Conservation (phyloP, 2,329 filamentous ascomycete genomes). For the Fusarium sororula region DNA sequence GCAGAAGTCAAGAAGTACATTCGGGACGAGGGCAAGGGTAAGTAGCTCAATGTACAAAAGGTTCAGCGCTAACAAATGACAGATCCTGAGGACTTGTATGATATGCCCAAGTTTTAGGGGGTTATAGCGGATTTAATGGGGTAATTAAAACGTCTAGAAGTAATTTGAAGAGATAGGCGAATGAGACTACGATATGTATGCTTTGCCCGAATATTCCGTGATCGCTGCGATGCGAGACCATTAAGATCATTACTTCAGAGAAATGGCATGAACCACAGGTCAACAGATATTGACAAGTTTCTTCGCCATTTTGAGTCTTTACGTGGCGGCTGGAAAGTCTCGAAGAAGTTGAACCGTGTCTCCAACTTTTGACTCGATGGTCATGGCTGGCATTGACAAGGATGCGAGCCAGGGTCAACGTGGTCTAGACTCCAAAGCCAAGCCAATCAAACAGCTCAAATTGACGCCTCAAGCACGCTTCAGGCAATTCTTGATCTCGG, state of each 20-base stretch:
- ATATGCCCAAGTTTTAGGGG: conserved; percentile 31
- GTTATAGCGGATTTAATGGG: not conserved
- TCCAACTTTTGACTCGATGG: not conserved
- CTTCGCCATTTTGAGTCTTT: not conserved
- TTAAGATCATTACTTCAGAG: not conserved
- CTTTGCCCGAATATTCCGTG: not conserved
- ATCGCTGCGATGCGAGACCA: not conserved
- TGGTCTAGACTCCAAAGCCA: not conserved
- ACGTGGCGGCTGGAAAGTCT: not conserved
- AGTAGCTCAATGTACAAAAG: not conserved
- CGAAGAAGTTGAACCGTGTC: not conserved
- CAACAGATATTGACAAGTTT: not conserved
- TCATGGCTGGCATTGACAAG: not conserved
- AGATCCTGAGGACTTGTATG: conserved; percentile 37
- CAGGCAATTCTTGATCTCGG: not conserved
- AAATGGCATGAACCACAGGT: not conserved
- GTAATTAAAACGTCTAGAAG: too few relatives aligned
- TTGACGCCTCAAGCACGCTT: not conserved
- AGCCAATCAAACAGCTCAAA: not conserved
- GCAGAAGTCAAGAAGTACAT: conserved; percentile 63
- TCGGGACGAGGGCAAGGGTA: conserved; percentile 60
- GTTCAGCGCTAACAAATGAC: not conserved
- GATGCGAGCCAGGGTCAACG: not conserved
- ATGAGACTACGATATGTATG: not conserved
- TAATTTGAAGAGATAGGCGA: not conserved